These are phyloP conservation scores for Leishmania turanica DNA, from an alignment of 208 protist genomes.

Conservation along the genomic window DNA sequence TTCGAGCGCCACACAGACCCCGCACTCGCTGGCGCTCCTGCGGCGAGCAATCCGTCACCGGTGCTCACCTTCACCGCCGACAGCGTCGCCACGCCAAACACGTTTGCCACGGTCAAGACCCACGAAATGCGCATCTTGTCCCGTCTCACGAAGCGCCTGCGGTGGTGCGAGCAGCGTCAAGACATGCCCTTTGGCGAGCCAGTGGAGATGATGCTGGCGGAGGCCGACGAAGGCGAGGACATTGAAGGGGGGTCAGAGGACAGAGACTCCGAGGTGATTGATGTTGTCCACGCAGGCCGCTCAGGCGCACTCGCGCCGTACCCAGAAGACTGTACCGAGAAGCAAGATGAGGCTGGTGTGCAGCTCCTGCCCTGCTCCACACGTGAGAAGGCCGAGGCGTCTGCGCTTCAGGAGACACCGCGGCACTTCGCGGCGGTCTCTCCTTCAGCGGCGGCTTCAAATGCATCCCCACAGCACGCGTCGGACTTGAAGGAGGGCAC, in stretches of 20 bases:
- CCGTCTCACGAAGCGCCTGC: conserved; percentile 24
- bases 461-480: neutral
- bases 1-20: neutral
- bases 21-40: neutral
- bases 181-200: conserved; percentile 28
- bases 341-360: neutral
- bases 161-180: conserved; percentile 18
- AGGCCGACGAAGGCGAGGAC: conserved; percentile 14
- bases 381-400: conserved; percentile 22
- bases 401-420: neutral
- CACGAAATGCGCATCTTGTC: conserved; percentile 39
- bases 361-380: conserved; percentile 38
- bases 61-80: conserved; percentile 50
- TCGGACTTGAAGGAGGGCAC: conserved; percentile 25
- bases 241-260: conserved; percentile 1
- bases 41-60: neutral
- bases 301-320: no score
- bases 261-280: neutral
- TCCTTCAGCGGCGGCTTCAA: neutral
- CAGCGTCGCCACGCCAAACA: conserved; percentile 67
- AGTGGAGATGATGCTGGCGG: conserved; percentile 27
- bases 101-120: conserved; percentile 50
- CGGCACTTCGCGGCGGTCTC: neutral
- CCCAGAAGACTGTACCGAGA: neutral
- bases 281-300: neutral